Evolutionary conservation across 2,329 filamentous ascomycete genomes (phyloP), one percentile per base, ranked within the genome.

Genomic region (Exophiala sideris): DNA sequence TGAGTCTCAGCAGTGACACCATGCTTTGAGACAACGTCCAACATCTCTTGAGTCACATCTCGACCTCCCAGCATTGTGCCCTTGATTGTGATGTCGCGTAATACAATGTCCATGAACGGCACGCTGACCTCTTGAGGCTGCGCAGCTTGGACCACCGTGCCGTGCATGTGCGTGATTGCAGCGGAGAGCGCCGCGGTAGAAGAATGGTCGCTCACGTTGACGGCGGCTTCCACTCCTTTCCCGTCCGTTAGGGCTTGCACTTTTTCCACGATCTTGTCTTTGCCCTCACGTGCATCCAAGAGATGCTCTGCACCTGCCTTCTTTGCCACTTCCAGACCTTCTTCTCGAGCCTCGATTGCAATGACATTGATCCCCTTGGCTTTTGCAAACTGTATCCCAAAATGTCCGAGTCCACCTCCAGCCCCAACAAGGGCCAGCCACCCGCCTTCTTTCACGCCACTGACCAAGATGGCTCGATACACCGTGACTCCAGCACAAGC

Each of bases 121-220:
- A 73, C 64, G 16, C 58, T 65, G 6, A 74, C 66, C 10, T 70
- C 67, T 1, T 61, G 64, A 16, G 64, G 64, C 66, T 83, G 80
- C 11, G 80, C 81, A 44, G 85, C 76, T 65, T 85, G 79, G 1
- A 85, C 70, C 62, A 83, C 70, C 0, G 70, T 74, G 3, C 80
- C 81, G 63, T 85, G 82, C 74, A 79, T 82, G 62, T 73, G 77
- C 0, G 82, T 85, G 1, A 83, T 69, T 0, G 80, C 80, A 48
- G 77, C 80, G 0, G 73, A 75, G 14, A 77, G 65, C 3, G 73
- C 79, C 36, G 79, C 75, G 2, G 81, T 76, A 0, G 67, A 68
- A 1, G 70, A 64, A n/a, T 78, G 76, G 57, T 83, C 80, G 18
- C 74, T 74, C 1, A 85, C 64, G 45, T 77, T 78, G 9, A 85